These are phyloP conservation scores for Calendula officinalis DNA, from an alignment of 129 eudicot species.

Conservation along the genomic window DNA sequence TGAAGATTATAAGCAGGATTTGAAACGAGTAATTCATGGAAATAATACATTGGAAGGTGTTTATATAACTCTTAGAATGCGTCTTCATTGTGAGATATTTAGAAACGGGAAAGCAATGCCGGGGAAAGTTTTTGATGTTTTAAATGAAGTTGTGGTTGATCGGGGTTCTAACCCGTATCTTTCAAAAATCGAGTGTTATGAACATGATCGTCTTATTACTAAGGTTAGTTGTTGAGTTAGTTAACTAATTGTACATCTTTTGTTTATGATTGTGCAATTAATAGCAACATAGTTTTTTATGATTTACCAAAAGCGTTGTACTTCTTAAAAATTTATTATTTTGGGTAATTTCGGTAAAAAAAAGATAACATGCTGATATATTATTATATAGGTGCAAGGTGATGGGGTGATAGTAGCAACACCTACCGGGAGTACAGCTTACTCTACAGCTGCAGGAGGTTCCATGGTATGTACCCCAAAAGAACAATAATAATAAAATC, in stretches of 20 bases:
- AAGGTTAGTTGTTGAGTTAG: conserved; percentile 66
- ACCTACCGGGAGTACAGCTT: conserved; percentile 99
- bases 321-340: too few species aligned
- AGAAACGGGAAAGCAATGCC: conserved; percentile 92
- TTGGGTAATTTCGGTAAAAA: not conserved
- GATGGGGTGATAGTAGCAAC: conserved; percentile 99
- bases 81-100: conserved; percentile 86
- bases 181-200: conserved; percentile 92
- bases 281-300: too few species aligned
- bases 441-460: conserved; percentile 99
- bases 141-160: conserved; percentile 92
- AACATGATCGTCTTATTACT: conserved; percentile 96
- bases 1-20: conserved; percentile 78
- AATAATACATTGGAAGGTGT: conserved; percentile 90
- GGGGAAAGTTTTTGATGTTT: conserved; percentile 91
- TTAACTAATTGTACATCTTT: too few species aligned
- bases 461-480: conserved; percentile 91
- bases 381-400: conserved; percentile 78
- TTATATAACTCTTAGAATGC: conserved; percentile 96
- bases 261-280: too few species aligned
- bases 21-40: conserved; percentile 83
- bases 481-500: too few species aligned
- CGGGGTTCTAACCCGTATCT: conserved; percentile 99
- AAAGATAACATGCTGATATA: not conserved
- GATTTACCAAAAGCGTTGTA: too few species aligned